Conservation (phyloP, 495 filamentous ascomycete genomes). For the Neurospora sp. region DNA sequence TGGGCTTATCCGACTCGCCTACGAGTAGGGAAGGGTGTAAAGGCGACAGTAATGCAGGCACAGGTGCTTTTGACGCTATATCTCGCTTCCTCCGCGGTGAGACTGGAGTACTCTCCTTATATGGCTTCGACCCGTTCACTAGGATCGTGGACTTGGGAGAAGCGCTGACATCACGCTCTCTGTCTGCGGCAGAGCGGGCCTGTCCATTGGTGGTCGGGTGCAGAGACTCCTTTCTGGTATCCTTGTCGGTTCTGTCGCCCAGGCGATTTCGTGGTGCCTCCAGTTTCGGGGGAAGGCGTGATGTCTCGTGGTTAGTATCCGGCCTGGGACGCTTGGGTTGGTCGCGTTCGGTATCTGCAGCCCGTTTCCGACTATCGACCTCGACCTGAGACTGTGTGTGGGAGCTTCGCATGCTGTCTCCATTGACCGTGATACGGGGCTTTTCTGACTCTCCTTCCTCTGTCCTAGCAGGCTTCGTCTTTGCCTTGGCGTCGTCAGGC, state of each 20-base stretch:
- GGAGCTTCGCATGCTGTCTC: conserved; percentile 17
- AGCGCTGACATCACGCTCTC: conserved; percentile 22
- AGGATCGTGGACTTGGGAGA: conserved; percentile 33
- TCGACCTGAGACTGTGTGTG: conserved; percentile 17
- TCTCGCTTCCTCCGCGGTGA: conserved; percentile 29
- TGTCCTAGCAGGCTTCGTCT: conserved; percentile 18
- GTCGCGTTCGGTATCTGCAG: conserved; percentile 26
- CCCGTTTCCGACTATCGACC: conserved; percentile 28
- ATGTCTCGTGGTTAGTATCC: conserved; percentile 20
- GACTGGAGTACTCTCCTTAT: conserved; percentile 17
- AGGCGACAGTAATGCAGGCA: conserved; percentile 32
- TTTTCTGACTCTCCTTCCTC: conserved; percentile 15
- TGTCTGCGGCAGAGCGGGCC: conserved; percentile 12
- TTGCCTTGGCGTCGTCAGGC: conserved; percentile 10
- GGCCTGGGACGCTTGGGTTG: conserved; percentile 28
- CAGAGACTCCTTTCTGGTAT: conserved; percentile 12
- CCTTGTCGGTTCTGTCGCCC: conserved; percentile 20
- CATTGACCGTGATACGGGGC: conserved; percentile 16
- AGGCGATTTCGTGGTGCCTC: conserved; percentile 14
- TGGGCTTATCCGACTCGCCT: conserved; percentile 17
- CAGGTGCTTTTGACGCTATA: conserved; percentile 13
- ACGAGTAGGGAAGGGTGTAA: conserved; percentile 30
- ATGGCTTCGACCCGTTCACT: conserved; percentile 32
- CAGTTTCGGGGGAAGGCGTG: conserved; percentile 16
- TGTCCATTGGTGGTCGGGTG: conserved; percentile 28